Base-by-base conservation (phyloP, 352 stramenopile species). In the Pythium graminicola region DNA sequence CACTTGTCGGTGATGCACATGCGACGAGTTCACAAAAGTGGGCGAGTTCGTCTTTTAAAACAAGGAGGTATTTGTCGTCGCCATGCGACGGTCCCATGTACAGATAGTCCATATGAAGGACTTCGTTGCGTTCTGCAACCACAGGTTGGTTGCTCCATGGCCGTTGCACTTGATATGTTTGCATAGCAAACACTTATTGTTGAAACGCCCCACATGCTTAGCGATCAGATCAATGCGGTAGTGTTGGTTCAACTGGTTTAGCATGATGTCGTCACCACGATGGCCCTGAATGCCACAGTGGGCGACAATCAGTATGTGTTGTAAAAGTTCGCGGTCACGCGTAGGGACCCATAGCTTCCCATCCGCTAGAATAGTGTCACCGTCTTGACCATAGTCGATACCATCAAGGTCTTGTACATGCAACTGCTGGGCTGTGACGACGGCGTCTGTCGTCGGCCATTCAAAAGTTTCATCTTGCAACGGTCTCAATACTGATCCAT, bases 1-100 rank as follows among this genome's bases (percentile, higher is more conserved):
- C 40, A 29, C 48, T 60, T 29, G 35, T 55, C 11, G 59, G 50
- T 10, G 27, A 43, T 7, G 24, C 31, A 33, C 59, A 59, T 7
- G 46, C n/a, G 7, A 62, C 17, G 4, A 63, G 39, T 38, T 58
- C 46, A 29, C 50, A 60, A 48, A 42, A 56, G 50, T 67, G 54
- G 1, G 55, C 60, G 6, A 44, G 27, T 36, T 43, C 38, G 24
- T 63, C 60, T 54, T 67, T 63, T 6, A 67, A 24, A 6, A 56
- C 54, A n/a, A 67, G 54, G 6, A 59, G 27, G 33, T 64, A 59
- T 31, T 57, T 51, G 17, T 43, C 10, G 19, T 23, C 39, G n/a
- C 36, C 28, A n/a, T 49, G 54, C 35, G 48, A 52, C 10, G 31
- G n/a, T 7, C 55, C 54, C 48, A 50, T 38, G 38, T 33, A 48